Evolutionary conservation across 495 filamentous ascomycete genomes (phyloP), one percentile per base, ranked within the genome.

Genomic region (Schizothecium vesticola): DNA sequence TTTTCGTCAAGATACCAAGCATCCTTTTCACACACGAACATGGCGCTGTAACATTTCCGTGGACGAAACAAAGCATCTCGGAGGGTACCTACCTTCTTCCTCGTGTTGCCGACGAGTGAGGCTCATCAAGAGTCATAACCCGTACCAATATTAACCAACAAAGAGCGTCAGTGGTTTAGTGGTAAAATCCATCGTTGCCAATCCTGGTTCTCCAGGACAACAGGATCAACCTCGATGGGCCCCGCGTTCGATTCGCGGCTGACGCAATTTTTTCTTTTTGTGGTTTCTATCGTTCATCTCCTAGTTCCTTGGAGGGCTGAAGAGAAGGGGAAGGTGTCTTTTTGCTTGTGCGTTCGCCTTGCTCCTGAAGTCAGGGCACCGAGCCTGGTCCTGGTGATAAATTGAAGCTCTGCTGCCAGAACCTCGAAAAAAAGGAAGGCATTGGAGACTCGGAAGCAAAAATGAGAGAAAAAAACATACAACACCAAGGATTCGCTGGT

Each of bases 221-320:
- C 16, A n/a, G 43, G 19, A 9, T n/a, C 43, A 51, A 51, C 43
- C 7, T 82, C 80, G 80, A 82, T 82, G 80, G 80, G 80, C 80
- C 80, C 80, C 80, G 80, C 77, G 80, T 82, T 82, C 80, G 80
- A 82, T 82, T 82, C 80, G 77, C 80, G 80, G 80, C 79, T 80
- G 77, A 79, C 78, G 79, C 79, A 80, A 5, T 0, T 51, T 19
- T n/a, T 51, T 51, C 16, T 51, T 51, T 51, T 51, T 51, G 6
- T 9, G 3, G 7, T 51, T 51, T n/a, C 5, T 51, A 16, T 51
- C 36, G 4, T 13, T 36, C 10, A 16, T 36, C 3, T 12, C 33
- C 33, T 0, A 13, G 1, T 51, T 19, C 6, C 36, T 51, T n/a
- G 36, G 16, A 51, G 7, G 13, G 11, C 31, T 13, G 13, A 19